Percentiles rank a stretch among this genome's conserved stretches.
Conservation (phyloP, 495 filamentous ascomycete genomes). For the Neurospora sp. region DNA sequence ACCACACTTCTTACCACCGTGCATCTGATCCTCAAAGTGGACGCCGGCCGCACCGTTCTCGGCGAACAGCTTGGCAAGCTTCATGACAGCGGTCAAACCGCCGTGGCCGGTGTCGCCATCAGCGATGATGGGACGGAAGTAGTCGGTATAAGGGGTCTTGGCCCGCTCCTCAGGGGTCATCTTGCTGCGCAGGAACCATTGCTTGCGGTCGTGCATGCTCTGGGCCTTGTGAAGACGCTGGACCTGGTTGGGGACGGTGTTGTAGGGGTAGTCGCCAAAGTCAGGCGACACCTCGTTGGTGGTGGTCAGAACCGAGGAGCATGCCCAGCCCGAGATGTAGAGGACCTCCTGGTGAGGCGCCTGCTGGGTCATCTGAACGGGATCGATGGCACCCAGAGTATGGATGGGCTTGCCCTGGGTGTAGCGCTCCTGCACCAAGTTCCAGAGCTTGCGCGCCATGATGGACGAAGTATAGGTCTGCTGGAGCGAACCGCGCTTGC, state of each 20-base stretch:
- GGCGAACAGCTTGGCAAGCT: constrained; percentile 96
- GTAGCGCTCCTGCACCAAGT: constrained; percentile 66
- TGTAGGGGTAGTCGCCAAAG: constrained; percentile 97
- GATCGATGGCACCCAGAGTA: constrained; percentile 96
- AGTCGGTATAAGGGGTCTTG: constrained; percentile 76
- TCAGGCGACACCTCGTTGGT: constrained; percentile 97
- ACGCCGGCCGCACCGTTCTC: constrained; percentile 95
- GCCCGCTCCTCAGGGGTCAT: constrained; percentile 61
- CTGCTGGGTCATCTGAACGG: constrained; percentile 98
- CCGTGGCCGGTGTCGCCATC: constrained; percentile 95
- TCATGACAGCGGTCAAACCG: constrained; percentile 83
- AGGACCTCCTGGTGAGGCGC: constrained; percentile 90
- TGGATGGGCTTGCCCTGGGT: constrained; percentile 77
- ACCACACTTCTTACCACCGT: constrained; percentile 97
- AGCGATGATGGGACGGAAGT: constrained; percentile 89
- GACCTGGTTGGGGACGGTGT: constrained; percentile 97
- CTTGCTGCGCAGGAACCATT: constrained; percentile 75
- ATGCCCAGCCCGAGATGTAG: constrained; percentile 95
- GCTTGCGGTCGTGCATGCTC: constrained; percentile 90
- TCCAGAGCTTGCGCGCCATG: constrained; percentile 91
- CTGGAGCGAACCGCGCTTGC: constrained; percentile 76
- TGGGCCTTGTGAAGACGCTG: constrained; percentile 93
- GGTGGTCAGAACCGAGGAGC: constrained; percentile 79
- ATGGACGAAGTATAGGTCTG: constrained; percentile 83
- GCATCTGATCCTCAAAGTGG: constrained; percentile 95